Conservation (phyloP, 2,329 filamentous ascomycete genomes). For the Erysiphe pulchra region DNA sequence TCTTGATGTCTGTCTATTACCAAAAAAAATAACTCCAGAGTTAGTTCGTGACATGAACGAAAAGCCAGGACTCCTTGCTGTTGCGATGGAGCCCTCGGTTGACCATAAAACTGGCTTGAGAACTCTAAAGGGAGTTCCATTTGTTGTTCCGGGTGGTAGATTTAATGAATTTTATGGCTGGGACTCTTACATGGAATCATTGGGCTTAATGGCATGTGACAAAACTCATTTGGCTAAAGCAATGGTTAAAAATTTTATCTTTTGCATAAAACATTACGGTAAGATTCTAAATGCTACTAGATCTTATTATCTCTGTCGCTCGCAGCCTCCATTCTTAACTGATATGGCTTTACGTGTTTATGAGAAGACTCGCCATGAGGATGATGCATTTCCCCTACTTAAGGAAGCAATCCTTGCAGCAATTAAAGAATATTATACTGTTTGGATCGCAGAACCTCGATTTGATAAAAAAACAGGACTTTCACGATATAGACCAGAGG, state of each 20-base stretch:
- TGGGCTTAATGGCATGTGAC: constrained; percentile 69
- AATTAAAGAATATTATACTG: constrained; percentile 42
- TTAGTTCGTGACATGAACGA: constrained; percentile 62
- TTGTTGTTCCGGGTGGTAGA: constrained; percentile 87
- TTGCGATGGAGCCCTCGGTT: constrained; percentile 58
- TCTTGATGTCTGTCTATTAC: constrained; percentile 62
- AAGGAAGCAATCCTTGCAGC: constrained; percentile 59
- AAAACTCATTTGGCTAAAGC: constrained; percentile 68
- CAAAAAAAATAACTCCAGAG: constrained; percentile 52
- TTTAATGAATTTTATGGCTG: constrained; percentile 98
- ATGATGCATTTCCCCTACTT: constrained; percentile 54
- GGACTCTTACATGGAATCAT: constrained; percentile 97
- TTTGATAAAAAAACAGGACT: constrained; percentile 23
- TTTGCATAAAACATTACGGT: constrained; percentile 94
- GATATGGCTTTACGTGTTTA: constrained; percentile 92
- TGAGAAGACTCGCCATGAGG: constrained; percentile 51
- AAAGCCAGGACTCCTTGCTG: constrained; percentile 68
- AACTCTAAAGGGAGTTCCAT: constrained; percentile 57
- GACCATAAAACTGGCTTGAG: constrained; percentile 43
- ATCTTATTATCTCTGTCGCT: constrained; percentile 82
- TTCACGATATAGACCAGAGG: constrained; percentile 24
- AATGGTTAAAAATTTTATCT: constrained; percentile 93
- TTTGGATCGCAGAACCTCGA: constrained; percentile 17
- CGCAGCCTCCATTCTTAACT: constrained; percentile 87
- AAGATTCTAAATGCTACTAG: constrained; percentile 95